Percentiles rank a stretch among this genome's conserved stretches.
phyloP scores from a whole-genome alignment of 306 rosid species.

The Sicyos edulis region DNA sequence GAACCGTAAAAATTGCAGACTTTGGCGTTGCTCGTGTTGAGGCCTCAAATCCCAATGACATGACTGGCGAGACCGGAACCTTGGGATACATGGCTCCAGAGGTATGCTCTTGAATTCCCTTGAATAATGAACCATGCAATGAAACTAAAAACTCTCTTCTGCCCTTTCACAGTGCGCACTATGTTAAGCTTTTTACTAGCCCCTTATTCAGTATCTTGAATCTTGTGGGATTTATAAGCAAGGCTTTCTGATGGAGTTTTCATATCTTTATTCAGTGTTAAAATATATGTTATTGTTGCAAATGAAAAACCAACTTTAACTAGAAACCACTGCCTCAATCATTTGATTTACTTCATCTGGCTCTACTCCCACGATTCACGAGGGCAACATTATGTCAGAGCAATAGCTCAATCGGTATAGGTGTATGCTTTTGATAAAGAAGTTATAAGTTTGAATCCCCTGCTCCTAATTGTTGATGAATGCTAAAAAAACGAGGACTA shows the following conservation, averaged over 20 bases:
- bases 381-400: neutral
- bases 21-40: conserved; percentile 99
- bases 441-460: too few species aligned
- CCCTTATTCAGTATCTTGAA: neutral
- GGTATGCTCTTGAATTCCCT: conserved; percentile 43
- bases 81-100: conserved; percentile 98
- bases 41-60: conserved; percentile 97
- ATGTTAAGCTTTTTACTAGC: neutral
- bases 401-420: too few species aligned
- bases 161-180: neutral
- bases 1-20: conserved; percentile 86
- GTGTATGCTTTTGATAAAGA: too few species aligned
- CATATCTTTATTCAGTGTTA: neutral
- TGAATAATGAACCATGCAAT: conserved; percentile 9
- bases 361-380: neutral
- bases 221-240: neutral
- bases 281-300: conserved; percentile 2
- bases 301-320: neutral
- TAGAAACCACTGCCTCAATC: neutral
- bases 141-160: conserved; percentile 2
- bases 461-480: too few species aligned
- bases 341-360: neutral
- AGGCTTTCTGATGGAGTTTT: neutral
- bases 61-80: conserved; percentile 98
- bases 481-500: too few species aligned